Conservation (phyloP, 345 rosid species). For the Rhodamnia rubescens region DNA sequence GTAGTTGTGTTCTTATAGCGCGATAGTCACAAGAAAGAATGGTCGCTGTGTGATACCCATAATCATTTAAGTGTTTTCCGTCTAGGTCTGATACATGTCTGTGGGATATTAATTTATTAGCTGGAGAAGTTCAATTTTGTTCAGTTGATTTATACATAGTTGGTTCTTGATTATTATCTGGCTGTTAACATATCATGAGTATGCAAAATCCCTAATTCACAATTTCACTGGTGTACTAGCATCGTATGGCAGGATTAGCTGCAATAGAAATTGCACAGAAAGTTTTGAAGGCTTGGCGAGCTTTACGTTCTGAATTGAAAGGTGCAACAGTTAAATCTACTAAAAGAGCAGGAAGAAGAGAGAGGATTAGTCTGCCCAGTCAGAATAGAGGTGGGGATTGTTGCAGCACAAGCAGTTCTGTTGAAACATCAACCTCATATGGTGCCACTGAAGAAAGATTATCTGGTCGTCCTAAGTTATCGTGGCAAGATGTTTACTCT, state of each 20-base stretch:
- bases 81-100: background rate
- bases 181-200: background rate
- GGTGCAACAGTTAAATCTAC: conserved; percentile 46
- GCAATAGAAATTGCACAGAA: conserved; percentile 84
- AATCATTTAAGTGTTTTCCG: background rate
- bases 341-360: conserved; percentile 62
- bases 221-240: conserved; percentile 31
- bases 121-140: background rate
- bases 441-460: conserved; percentile 53
- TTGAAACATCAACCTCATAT: conserved; percentile 56
- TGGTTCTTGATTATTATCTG: background rate
- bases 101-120: background rate
- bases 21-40: background rate
- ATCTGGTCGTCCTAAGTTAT: conserved; percentile 41
- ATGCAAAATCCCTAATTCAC: background rate
- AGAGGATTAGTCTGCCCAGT: conserved; percentile 55
- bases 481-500: conserved; percentile 84
- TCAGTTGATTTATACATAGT: background rate
- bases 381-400: conserved; percentile 96
- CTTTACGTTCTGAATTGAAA: conserved; percentile 63
- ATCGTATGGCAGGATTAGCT: conserved; percentile 98
- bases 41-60: background rate
- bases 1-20: background rate
- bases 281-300: conserved; percentile 89
- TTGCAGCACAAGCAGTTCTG: conserved; percentile 79